phyloP scores from a whole-genome alignment of 805 yeast species.

The Wickerhamiella allomyrinae region DNA sequence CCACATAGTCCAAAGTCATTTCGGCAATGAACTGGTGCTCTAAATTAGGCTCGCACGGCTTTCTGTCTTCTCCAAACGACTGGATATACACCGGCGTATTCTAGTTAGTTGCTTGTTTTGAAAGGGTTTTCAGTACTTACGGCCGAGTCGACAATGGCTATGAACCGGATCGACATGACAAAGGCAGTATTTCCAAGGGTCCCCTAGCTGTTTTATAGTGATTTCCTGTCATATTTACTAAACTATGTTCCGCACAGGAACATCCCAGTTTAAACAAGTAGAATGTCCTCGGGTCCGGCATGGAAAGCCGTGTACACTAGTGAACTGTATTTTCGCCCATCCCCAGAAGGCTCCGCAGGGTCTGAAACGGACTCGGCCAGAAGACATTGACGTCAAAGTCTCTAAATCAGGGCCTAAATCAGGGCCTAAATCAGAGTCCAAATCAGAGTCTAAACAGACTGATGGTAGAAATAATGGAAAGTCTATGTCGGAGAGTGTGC shows the following conservation, averaged over 20 bases:
- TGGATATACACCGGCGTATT: slow-evolving; percentile 12
- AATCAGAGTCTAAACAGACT: too few relatives aligned
- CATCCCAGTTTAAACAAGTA: slow-evolving; percentile 13
- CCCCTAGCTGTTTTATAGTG: too few relatives aligned
- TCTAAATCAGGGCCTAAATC: not conserved
- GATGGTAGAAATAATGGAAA: not conserved
- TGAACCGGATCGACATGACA: slow-evolving; percentile 11
- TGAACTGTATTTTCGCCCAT: slow-evolving; percentile 25
- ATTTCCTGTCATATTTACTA: too few relatives aligned
- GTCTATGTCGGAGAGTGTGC: not conserved
- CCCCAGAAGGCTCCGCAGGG: too few relatives aligned
- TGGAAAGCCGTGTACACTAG: slow-evolving; percentile 18
- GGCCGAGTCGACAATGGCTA: slow-evolving; percentile 12
- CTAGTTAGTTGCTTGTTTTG: not conserved
- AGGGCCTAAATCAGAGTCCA: not conserved
- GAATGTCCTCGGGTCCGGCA: slow-evolving; percentile 21
- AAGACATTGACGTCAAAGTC: not conserved
- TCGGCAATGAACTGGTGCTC: slow-evolving; percentile 25
- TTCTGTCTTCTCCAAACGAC: slow-evolving; percentile 10
- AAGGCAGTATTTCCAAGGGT: too few relatives aligned
- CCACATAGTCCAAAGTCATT: slow-evolving; percentile 26
- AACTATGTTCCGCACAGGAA: slow-evolving; percentile 21
- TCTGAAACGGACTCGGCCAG: too few relatives aligned
- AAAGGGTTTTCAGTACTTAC: not conserved
- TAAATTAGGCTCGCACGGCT: slow-evolving; percentile 5